Base-by-base conservation (phyloP, 2,329 filamentous ascomycete species). In the Colletotrichum sp. region DNA sequence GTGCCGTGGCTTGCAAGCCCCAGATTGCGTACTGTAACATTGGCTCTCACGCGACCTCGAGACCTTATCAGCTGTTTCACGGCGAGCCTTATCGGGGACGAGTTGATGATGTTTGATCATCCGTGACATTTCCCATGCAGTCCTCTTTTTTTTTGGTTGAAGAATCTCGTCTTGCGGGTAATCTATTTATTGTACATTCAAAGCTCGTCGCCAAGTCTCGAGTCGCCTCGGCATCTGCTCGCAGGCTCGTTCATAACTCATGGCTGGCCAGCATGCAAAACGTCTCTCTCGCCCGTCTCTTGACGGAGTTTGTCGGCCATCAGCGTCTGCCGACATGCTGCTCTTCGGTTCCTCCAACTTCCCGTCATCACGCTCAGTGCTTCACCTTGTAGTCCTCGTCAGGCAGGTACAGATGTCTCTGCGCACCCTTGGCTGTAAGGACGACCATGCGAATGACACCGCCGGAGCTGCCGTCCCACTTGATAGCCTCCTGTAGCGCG, bases 381-480 rank as follows among this genome's bases (percentile, higher is more conserved):
- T 90, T 87, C 80, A 90, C 95, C 79, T 91, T 89, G 88, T 99
- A 99, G 81, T 94, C 92, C 82, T 94, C 95, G 88, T 99, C 96
- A 59, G 97, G 97, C 82, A 99, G 90, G 86, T 99, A 99, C 84
- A 99, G 87, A 89, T 99, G 97, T 87, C 97, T 92, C 87, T 97
- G 93, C 8, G 96, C 96, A 44, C 97, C 97, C 83, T 94, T 92
- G 81, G 93, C 93, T 78, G 96, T 99, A 86, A 99, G 88, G 76
- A 99, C 97, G 78, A 99, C 96, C 95, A 99, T 95, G 81, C 97
- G 93, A 82, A 99, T 99, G 76, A 99, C 97, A 88, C 97, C 97
- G 79, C 97, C 97, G 5, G 97, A 99, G 89, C 96, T 98, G 79
- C 97, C 97, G 84, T 99, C 97, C 97, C 97, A 99, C 88, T 98